Evolutionary conservation across 169 alveolate species (phyloP).

Genomic region (Cryptosporidium canis): DNA sequence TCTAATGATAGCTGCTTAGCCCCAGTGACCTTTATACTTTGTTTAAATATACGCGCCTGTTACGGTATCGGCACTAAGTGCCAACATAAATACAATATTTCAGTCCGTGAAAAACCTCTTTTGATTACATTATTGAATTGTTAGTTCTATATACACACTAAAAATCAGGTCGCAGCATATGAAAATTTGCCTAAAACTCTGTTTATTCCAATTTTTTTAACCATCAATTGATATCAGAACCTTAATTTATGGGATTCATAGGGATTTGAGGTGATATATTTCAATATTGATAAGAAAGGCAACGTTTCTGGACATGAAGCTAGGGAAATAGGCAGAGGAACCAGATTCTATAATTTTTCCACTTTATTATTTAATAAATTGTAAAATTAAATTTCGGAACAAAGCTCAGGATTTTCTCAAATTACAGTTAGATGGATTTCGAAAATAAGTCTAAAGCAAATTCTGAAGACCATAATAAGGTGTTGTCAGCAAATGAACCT

Average conservation of each 20-base stretch:
- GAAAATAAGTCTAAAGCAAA: background rate
- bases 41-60: background rate
- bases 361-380: background rate
- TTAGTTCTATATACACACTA: too few relatives aligned
- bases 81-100: too few relatives aligned
- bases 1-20: background rate
- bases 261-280: background rate
- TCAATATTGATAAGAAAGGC: background rate
- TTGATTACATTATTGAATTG: too few relatives aligned
- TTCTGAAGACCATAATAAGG: background rate
- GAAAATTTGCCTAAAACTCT: too few relatives aligned
- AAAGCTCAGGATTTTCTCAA: background rate
- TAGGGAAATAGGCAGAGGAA: background rate
- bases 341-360: background rate
- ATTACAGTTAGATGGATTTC: background rate
- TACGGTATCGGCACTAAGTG: background rate
- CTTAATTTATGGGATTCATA: background rate
- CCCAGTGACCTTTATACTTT: background rate
- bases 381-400: background rate
- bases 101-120: too few relatives aligned
- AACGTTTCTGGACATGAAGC: background rate
- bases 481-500: background rate
- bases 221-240: background rate
- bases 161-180: too few relatives aligned
- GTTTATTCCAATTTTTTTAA: too few relatives aligned